Base-by-base conservation (phyloP, 352 stramenopile genomes). In the Phytopythium aichiense region DNA sequence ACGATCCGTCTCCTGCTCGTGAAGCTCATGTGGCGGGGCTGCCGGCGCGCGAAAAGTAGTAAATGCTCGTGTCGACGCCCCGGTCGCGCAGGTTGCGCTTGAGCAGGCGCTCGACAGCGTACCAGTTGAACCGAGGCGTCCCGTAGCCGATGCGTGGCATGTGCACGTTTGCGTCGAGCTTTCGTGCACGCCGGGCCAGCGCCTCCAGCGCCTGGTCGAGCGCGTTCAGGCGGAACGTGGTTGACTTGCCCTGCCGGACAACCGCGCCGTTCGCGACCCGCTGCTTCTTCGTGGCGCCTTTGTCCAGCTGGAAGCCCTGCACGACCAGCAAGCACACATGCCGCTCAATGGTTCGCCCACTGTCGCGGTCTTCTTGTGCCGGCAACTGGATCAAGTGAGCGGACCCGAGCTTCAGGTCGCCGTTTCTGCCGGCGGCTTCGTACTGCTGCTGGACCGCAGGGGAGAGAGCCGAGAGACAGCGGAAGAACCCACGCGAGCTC, bases 41-140 rank as follows among this genome's bases (percentile, higher is more conserved):
- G 2, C 45, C 13, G 45, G 45, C n/a, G 20, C 51, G 30, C 2
- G 71, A 76, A 58, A 78, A 91, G 67, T 92, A 91, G 79, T 91
- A 92, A 55, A 92, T 87, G 55, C 64, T 87, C 58, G 74, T 70
- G 33, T 74, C 42, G 28, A 89, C 70, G 9, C 77, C 77, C 16
- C 61, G 58, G 55, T 89, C 81, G 20, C 77, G 71, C 64, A 92
- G 62, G 37, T 84, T 74, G 8, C 83, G 79, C 55, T 83, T 79
- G 58, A 91, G 66, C 42, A 92, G 69, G 46, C 84, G 84, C 72
- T 91, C 84, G 35, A 91, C 84, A 12, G 81, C 79, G 65, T 92
- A 92, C 84, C 84, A 92, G 59, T 92, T 92, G 70, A 91, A 92
- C 46, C 76, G 67, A 2, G 84, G 79, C 20, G 84, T 91, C 49